Conservation (phyloP, 345 rosid genomes). For the Gossypioides kirkii region DNA sequence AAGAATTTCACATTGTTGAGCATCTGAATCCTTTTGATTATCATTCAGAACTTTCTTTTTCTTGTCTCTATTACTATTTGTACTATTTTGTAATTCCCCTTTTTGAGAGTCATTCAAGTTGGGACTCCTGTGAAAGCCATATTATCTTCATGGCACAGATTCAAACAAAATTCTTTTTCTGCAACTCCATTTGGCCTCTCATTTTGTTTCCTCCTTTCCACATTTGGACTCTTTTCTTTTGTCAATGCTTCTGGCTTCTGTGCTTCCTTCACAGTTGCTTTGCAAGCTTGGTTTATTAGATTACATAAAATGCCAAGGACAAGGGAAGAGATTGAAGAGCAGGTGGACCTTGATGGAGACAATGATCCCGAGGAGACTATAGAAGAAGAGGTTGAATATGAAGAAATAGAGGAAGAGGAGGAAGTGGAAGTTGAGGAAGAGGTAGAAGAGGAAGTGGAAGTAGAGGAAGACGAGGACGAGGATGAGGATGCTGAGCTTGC, state of each 20-base stretch:
- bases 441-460: slow-evolving; percentile 56
- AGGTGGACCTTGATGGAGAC: slow-evolving; percentile 30
- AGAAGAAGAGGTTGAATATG: slow-evolving; percentile 68
- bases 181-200: slow-evolving; percentile 69
- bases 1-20: slow-evolving; percentile 39
- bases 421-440: slow-evolving; percentile 74
- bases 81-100: slow-evolving; percentile 29
- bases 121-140: slow-evolving; percentile 41
- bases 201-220: slow-evolving; percentile 72
- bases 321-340: slow-evolving; percentile 30
- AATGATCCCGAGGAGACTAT: slow-evolving; percentile 35
- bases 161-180: slow-evolving; percentile 51
- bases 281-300: slow-evolving; percentile 75
- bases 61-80: slow-evolving; percentile 33
- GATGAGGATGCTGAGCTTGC: slow-evolving; percentile 28
- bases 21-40: slow-evolving; percentile 41
- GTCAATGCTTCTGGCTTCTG: slow-evolving; percentile 84
- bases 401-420: slow-evolving; percentile 79
- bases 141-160: slow-evolving; percentile 42
- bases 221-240: slow-evolving; percentile 61
- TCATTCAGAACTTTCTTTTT: slow-evolving; percentile 33
- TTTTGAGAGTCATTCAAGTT: slow-evolving; percentile 33
- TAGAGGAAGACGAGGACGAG: slow-evolving; percentile 35
- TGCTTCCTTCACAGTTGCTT: slow-evolving; percentile 74
- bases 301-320: slow-evolving; percentile 70